These are phyloP conservation scores for Podospora comata DNA, from an alignment of 495 filamentous ascomycete species.

Conservation along the genomic window DNA sequence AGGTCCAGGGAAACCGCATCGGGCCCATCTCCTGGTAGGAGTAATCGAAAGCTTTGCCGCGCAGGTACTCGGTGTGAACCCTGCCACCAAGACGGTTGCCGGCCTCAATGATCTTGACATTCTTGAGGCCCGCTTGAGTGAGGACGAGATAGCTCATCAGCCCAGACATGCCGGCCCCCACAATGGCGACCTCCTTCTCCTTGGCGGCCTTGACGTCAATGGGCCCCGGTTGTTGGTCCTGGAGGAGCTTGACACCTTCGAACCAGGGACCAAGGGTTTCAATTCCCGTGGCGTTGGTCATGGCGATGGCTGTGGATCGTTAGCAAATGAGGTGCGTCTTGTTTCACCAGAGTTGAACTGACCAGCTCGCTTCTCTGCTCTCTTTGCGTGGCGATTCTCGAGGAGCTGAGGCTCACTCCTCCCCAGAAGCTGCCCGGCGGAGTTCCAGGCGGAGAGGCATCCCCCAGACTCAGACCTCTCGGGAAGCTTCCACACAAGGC, in stretches of 20 bases:
- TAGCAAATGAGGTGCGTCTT: neutral
- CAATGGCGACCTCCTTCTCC: constrained; percentile 55
- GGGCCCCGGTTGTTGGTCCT: constrained; percentile 50
- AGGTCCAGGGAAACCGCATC: constrained; percentile 61
- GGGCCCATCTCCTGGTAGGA: constrained; percentile 76
- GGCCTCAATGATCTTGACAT: constrained; percentile 42
- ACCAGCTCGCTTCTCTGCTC: constrained; percentile 28
- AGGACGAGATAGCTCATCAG: constrained; percentile 53
- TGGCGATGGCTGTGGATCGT: constrained; percentile 34
- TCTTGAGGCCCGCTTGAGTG: constrained; percentile 38
- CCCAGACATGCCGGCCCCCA: constrained; percentile 68
- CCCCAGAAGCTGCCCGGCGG: constrained; percentile 37
- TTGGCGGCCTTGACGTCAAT: constrained; percentile 55
- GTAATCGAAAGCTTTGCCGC: constrained; percentile 59
- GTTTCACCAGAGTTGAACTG: constrained; percentile 5
- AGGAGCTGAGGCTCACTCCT: constrained; percentile 42
- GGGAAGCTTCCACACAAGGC: constrained; percentile 55
- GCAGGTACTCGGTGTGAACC: constrained; percentile 61
- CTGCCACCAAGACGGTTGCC: constrained; percentile 46
- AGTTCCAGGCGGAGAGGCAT: constrained; percentile 54
- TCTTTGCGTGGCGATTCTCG: constrained; percentile 30
- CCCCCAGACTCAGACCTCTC: constrained; percentile 41
- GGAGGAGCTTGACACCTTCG: constrained; percentile 61
- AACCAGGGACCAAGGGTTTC: constrained; percentile 68
- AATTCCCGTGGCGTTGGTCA: constrained; percentile 48